phyloP scores from a whole-genome alignment of 495 filamentous ascomycete species.

The Penicillium coffeae region DNA sequence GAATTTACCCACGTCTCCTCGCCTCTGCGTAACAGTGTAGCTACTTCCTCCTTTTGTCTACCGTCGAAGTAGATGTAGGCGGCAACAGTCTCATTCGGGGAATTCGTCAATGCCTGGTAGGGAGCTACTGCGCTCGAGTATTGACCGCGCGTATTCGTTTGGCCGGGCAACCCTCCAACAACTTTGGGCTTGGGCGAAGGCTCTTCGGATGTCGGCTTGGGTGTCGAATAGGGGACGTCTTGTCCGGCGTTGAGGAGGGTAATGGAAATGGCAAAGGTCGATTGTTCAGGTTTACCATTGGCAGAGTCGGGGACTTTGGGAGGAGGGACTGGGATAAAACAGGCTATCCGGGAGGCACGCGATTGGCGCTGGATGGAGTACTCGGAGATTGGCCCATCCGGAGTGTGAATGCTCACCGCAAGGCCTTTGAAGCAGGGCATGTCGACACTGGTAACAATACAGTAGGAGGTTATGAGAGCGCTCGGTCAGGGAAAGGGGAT shows the following conservation, averaged over 20 bases:
- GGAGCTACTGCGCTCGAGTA: slow-evolving; percentile 62
- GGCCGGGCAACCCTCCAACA: slow-evolving; percentile 67
- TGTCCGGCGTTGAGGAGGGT: slow-evolving; percentile 87
- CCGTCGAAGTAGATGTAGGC: slow-evolving; percentile 99
- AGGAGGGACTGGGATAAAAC: slow-evolving; percentile 92
- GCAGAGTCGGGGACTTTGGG: slow-evolving; percentile 67
- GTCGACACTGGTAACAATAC: slow-evolving; percentile 12
- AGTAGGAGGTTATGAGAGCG: neutral
- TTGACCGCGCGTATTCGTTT: slow-evolving; percentile 48
- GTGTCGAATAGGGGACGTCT: slow-evolving; percentile 83
- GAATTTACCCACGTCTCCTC: slow-evolving; percentile 99
- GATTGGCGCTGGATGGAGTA: slow-evolving; percentile 94
- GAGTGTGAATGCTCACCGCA: slow-evolving; percentile 92
- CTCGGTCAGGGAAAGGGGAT: slow-evolving; percentile 5
- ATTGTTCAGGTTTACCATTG: slow-evolving; percentile 75
- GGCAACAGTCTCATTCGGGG: slow-evolving; percentile 91
- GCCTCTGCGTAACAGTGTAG: slow-evolving; percentile 84
- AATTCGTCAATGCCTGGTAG: slow-evolving; percentile 84
- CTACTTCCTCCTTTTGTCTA: slow-evolving; percentile 91
- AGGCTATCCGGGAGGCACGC: slow-evolving; percentile 84
- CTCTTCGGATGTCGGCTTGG: slow-evolving; percentile 66
- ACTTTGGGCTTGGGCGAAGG: slow-evolving; percentile 74
- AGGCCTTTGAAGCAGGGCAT: slow-evolving; percentile 99
- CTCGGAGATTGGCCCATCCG: slow-evolving; percentile 76
- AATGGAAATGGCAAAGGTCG: slow-evolving; percentile 94